Evolutionary conservation across 495 filamentous ascomycete genomes (phyloP), one percentile per base, ranked within the genome.

Genomic region (Penicillium cosmopolitanum): DNA sequence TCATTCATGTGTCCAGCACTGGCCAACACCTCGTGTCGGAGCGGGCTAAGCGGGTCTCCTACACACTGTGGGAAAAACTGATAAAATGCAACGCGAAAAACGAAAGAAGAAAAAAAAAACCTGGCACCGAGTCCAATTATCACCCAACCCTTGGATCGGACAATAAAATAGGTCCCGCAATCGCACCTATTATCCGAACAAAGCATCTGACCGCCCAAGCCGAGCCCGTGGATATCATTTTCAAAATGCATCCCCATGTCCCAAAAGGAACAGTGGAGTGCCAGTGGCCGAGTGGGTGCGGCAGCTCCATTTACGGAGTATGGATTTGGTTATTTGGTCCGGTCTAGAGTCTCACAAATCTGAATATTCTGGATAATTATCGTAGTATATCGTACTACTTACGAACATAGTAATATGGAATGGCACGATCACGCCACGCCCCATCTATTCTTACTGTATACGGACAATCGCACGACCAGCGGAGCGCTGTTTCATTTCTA

Each of bases 11-110:
- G 36, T 38, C 36, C 42, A 44, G 16, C 36, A 62, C 42, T 57
- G 60, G 60, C 18, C 35, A 16, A 44, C 34, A 35, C 19, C 6
- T 8, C 19, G 28, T 46, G 19, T 19, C 48, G 50, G 44, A 35
- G 50, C 15, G 38, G 59, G 50, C 7, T n/a, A 38, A 57, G 60
- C 60, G 60, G 60, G 55, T 62, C 55, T 57, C 12, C 33, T 21
- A 13, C 23, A 4, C 8, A 9, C 42, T 44, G 36, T 38, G 36
- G 36, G 36, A 12, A 13, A 31, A 31, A 8, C 6, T 1, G 28
- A 31, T 23, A 31, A 31, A 31, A 31, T 31, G 28, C 28, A 31
- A 31, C 28, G 23, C 3, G 3, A 23, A 31, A 8, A 31, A 31
- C 28, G 6, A 31, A 31, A 31, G 6, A 31, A 31, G 8, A 31